A percentile compares a stretch with the other conserved stretches of the same genome.
These are phyloP conservation scores for Neolecta irregularis DNA, from an alignment of 1,139 yeast species.

Conservation along the genomic window DNA sequence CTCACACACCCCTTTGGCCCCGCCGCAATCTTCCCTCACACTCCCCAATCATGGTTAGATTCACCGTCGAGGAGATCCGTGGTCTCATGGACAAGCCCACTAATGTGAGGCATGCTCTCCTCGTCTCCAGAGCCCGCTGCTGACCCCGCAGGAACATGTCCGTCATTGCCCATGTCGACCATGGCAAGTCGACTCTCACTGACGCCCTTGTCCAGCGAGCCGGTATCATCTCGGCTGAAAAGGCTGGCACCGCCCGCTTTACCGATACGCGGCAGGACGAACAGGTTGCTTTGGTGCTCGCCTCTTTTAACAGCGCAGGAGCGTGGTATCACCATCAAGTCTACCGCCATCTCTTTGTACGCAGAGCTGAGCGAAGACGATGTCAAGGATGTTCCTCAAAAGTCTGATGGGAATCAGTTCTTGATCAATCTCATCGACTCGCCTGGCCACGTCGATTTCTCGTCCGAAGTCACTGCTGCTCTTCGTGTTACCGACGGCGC, in stretches of 20 bases:
- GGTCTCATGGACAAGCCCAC: conserved; percentile 98
- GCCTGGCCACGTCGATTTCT: conserved; percentile 99
- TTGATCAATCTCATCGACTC: conserved; percentile 97
- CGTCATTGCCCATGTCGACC: conserved; percentile 99
- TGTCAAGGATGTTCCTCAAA: conserved; percentile 87
- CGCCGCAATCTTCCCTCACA: neutral
- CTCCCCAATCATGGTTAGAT: conserved; percentile 60
- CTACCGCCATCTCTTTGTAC: conserved; percentile 94
- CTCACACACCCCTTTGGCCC: neutral
- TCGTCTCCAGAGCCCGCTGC: no score
- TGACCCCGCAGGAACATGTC: conserved; percentile 99
- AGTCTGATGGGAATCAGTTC: conserved; percentile 87
- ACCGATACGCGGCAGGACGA: conserved; percentile 99
- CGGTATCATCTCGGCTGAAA: conserved; percentile 98
- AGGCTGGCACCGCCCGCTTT: conserved; percentile 99
- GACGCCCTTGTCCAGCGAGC: conserved; percentile 98
- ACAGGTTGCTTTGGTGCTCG: conserved; percentile 29
- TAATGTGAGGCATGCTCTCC: no score
- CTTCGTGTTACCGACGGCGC: conserved; percentile 99
- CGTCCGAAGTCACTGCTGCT: conserved; percentile 99
- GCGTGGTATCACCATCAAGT: conserved; percentile 98
- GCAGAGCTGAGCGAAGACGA: conserved; percentile 84
- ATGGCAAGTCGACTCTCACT: conserved; percentile 98
- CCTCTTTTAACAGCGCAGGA: conserved; percentile 28
- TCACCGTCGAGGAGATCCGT: conserved; percentile 93